These are phyloP conservation scores for Citrus sinensis DNA, from an alignment of 345 rosid genomes.

Conservation along the genomic window DNA sequence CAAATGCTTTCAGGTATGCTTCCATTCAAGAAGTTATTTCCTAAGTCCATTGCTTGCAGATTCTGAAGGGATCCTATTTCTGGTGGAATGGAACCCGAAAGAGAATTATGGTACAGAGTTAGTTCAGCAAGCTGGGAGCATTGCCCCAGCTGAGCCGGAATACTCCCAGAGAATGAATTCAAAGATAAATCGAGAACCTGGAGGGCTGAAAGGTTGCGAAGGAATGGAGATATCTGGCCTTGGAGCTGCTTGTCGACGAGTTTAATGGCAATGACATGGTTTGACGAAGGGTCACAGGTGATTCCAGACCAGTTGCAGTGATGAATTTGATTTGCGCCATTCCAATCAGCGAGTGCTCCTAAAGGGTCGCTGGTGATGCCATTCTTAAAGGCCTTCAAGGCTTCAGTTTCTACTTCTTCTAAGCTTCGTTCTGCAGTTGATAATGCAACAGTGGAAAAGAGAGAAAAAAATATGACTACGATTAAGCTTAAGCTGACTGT, in stretches of 20 bases:
- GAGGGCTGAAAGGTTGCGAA: conserved; percentile 68
- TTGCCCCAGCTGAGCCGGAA: conserved; percentile 62
- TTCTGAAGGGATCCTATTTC: conserved; percentile 55
- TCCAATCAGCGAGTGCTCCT: conserved; percentile 59
- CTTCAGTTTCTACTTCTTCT: conserved; percentile 40
- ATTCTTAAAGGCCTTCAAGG: conserved; percentile 57
- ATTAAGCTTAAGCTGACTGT: conserved; percentile 10
- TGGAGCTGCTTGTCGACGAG: conserved; percentile 59
- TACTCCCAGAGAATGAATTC: conserved; percentile 51
- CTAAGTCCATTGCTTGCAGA: conserved; percentile 51
- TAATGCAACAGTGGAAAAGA: background rate
- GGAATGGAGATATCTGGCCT: conserved; percentile 61
- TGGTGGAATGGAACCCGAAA: conserved; percentile 63
- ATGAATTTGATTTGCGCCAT: conserved; percentile 25
- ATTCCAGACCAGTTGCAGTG: conserved; percentile 89
- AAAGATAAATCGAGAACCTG: conserved; percentile 86
- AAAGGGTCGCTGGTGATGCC: conserved; percentile 55
- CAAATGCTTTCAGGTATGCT: conserved; percentile 56
- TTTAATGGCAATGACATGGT: conserved; percentile 45
- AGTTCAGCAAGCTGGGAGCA: conserved; percentile 49
- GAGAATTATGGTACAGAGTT: conserved; percentile 44
- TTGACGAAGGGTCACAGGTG: conserved; percentile 44
- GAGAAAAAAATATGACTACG: conserved; percentile 20
- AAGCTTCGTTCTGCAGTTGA: conserved; percentile 27
- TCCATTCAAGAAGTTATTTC: conserved; percentile 54